These are phyloP conservation scores for Paramecium sonneborni DNA, from an alignment of 73 alveolate species.

Conservation along the genomic window DNA sequence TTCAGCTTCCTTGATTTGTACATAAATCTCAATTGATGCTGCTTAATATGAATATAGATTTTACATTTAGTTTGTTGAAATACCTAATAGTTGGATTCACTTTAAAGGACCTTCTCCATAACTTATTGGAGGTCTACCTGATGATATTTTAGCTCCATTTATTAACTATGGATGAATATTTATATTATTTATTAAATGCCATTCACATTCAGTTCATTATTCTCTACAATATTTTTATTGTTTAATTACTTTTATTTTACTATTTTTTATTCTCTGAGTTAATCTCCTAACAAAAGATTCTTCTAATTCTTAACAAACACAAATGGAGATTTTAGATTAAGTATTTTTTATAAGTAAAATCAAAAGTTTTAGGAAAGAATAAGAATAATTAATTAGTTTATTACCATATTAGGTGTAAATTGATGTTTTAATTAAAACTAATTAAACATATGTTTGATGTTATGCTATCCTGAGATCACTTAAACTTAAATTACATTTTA, in stretches of 20 bases:
- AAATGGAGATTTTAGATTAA: background rate
- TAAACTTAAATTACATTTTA: background rate
- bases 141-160: background rate
- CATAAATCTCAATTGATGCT: background rate
- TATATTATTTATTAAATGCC: slow-evolving; percentile 21
- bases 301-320: background rate
- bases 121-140: background rate
- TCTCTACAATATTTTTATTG: no score
- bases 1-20: background rate
- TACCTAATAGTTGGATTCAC: slow-evolving; percentile 3
- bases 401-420: background rate
- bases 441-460: slow-evolving; percentile 2
- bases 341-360: background rate
- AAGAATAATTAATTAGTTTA: background rate
- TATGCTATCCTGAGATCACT: slow-evolving; percentile 37
- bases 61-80: background rate
- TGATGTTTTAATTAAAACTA: background rate
- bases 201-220: background rate
- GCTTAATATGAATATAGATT: background rate
- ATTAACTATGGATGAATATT: background rate
- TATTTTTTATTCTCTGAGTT: no score
- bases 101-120: background rate
- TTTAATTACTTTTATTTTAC: background rate
- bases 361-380: background rate
- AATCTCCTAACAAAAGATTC: background rate